phyloP scores from a whole-genome alignment of 352 stramenopile species.

The Phytophthora pini region DNA sequence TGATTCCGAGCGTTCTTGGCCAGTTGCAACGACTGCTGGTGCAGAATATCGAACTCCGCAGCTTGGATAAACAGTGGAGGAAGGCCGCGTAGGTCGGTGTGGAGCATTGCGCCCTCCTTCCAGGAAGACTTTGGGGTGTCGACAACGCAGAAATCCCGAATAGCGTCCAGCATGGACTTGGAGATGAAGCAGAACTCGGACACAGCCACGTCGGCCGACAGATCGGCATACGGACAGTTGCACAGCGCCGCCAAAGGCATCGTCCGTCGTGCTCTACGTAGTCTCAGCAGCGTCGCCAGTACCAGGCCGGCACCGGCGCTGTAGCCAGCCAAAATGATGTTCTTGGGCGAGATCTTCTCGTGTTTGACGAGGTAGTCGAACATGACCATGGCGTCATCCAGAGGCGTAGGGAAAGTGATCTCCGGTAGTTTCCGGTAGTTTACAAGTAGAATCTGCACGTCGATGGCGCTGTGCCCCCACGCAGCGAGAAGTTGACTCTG shows the following conservation, averaged over 20 bases:
- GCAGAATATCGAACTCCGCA: constrained; percentile 57
- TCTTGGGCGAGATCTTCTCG: constrained; percentile 31
- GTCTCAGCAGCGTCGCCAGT: constrained; percentile 49
- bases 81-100: constrained; percentile 47
- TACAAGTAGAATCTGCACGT: constrained; percentile 62
- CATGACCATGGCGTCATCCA: constrained; percentile 58
- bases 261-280: constrained; percentile 26
- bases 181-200: constrained; percentile 60
- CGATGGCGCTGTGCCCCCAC: not conserved
- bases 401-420: constrained; percentile 43
- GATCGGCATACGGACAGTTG: constrained; percentile 59
- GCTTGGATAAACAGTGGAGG: constrained; percentile 56
- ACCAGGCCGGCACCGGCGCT: constrained; percentile 60
- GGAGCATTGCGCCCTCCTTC: constrained; percentile 46
- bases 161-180: constrained; percentile 43
- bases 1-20: constrained; percentile 37
- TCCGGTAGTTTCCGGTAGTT: constrained; percentile 76
- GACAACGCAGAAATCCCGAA: constrained; percentile 42
- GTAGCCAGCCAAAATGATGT: constrained; percentile 57
- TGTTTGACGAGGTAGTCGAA: constrained; percentile 48
- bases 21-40: constrained; percentile 46
- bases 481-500: constrained; percentile 16
- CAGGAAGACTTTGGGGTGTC: constrained; percentile 25
- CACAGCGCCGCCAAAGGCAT: constrained; percentile 47
- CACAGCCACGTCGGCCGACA: constrained; percentile 35